Evolutionary conservation across 1,284 basidiomycete species (phyloP).

Genomic region (Xerocomus minutiporus): DNA sequence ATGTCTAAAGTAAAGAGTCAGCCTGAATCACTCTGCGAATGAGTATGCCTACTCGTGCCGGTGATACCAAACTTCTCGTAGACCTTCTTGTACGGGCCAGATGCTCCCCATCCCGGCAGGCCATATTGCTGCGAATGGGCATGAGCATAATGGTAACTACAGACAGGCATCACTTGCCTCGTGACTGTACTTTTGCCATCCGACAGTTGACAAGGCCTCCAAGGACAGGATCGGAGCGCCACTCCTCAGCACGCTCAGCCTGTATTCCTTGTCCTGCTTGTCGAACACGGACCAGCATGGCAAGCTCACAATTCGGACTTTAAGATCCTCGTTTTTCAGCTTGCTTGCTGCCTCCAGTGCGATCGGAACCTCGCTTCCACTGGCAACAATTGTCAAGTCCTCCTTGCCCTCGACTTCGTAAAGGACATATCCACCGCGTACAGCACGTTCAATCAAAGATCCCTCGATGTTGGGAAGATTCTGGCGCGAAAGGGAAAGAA

Average conservation of each 20-base stretch:
- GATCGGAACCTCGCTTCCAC: conserved; percentile 86
- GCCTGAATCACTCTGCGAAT: not conserved
- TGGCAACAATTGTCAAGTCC: conserved; percentile 84
- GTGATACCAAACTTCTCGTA: conserved; percentile 90
- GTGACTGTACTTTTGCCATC: conserved; percentile 86
- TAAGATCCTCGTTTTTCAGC: conserved; percentile 73
- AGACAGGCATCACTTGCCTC: conserved; percentile 44
- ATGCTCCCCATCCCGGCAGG: conserved; percentile 78
- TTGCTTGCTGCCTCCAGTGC: conserved; percentile 80
- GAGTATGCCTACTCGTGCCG: conserved; percentile 54
- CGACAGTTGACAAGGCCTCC: conserved; percentile 78
- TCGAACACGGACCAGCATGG: conserved; percentile 92
- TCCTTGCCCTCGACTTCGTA: conserved; percentile 67
- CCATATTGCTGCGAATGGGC: conserved; percentile 61
- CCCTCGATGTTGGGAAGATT: conserved; percentile 91
- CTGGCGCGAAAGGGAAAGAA: conserved; percentile 86
- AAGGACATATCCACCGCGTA: conserved; percentile 86
- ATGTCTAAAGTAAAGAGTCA: conserved; percentile 49
- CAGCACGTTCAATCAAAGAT: conserved; percentile 81
- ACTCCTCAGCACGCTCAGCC: conserved; percentile 78
- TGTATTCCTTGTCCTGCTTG: conserved; percentile 77
- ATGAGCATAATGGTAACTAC: conserved; percentile 8
- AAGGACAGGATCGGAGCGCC: conserved; percentile 88
- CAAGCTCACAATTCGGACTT: conserved; percentile 80
- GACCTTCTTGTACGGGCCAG: conserved; percentile 84